Conservation (phyloP, 2,329 filamentous ascomycete species). For the Hymenoscyphus linearis region DNA sequence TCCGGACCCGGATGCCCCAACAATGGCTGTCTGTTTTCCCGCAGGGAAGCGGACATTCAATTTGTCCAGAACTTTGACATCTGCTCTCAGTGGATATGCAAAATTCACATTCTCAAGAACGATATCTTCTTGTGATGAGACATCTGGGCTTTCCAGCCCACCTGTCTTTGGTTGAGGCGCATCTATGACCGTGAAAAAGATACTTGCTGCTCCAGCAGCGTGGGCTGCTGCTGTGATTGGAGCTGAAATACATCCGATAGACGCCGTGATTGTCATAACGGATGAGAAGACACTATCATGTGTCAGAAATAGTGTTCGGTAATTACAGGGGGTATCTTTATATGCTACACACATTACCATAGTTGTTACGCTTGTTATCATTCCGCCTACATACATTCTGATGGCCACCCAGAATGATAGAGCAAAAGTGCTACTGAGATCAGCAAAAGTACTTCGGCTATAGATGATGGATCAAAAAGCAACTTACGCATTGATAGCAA, state of each 20-base stretch:
- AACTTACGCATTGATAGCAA: slow-evolving; percentile 24
- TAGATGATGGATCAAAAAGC: not conserved
- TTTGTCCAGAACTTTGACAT: slow-evolving; percentile 31
- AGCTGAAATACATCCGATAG: slow-evolving; percentile 46
- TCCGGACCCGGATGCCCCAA: slow-evolving; percentile 39
- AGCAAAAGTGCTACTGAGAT: slow-evolving; percentile 40
- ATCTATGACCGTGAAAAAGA: slow-evolving; percentile 33
- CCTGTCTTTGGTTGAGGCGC: slow-evolving; percentile 32
- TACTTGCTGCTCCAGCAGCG: slow-evolving; percentile 34
- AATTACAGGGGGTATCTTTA: slow-evolving; percentile 3
- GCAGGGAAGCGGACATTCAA: slow-evolving; percentile 30
- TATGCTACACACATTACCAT: slow-evolving; percentile 48
- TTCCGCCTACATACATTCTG: slow-evolving; percentile 41
- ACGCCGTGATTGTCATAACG: slow-evolving; percentile 20
- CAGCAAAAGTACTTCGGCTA: not conserved
- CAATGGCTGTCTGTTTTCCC: slow-evolving; percentile 38
- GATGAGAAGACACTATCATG: slow-evolving; percentile 16
- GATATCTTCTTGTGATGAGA: slow-evolving; percentile 38
- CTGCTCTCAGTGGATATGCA: slow-evolving; percentile 31
- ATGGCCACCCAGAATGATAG: slow-evolving; percentile 58
- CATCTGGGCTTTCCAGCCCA: slow-evolving; percentile 41
- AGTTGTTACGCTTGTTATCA: slow-evolving; percentile 44
- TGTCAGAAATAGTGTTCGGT: not conserved
- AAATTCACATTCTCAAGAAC: slow-evolving; percentile 31
- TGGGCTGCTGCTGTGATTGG: slow-evolving; percentile 46